These are phyloP conservation scores for Eimeria necatrix DNA, from an alignment of 169 alveolate genomes.

Conservation along the genomic window DNA sequence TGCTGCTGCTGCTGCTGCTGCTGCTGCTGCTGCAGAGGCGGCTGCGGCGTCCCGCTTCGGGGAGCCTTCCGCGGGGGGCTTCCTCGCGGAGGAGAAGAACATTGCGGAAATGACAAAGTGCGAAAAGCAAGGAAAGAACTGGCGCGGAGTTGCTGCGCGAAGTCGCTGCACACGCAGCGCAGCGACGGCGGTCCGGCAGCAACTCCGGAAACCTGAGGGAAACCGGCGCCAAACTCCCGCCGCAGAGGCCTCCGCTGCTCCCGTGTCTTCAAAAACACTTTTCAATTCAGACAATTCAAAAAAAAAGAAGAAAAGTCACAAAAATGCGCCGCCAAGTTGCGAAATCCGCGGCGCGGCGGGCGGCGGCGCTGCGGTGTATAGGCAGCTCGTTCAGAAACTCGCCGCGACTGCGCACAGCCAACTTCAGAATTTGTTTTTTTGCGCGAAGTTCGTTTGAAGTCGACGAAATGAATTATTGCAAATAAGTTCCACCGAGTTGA, in stretches of 20 bases:
- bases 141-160: no score
- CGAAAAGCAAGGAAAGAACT: neutral
- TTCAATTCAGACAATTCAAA: neutral
- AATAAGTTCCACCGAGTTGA: no score
- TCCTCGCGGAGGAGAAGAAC: slow-evolving; percentile 20
- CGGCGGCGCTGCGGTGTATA: slow-evolving; percentile 16
- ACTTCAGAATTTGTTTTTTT: no score
- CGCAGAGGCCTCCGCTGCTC: no score
- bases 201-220: no score
- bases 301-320: neutral
- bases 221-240: no score
- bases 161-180: no score
- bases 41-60: no score
- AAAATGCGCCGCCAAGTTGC: neutral
- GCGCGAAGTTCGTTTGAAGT: no score
- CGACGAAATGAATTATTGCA: no score
- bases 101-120: neutral
- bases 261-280: neutral
- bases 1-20: neutral
- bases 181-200: no score
- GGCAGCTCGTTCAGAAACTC: neutral
- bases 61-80: neutral
- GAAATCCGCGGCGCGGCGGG: neutral
- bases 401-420: no score
- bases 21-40: neutral